Evolutionary conservation across 495 filamentous ascomycete genomes (phyloP).

Genomic region (Annulohypoxylon stygium): DNA sequence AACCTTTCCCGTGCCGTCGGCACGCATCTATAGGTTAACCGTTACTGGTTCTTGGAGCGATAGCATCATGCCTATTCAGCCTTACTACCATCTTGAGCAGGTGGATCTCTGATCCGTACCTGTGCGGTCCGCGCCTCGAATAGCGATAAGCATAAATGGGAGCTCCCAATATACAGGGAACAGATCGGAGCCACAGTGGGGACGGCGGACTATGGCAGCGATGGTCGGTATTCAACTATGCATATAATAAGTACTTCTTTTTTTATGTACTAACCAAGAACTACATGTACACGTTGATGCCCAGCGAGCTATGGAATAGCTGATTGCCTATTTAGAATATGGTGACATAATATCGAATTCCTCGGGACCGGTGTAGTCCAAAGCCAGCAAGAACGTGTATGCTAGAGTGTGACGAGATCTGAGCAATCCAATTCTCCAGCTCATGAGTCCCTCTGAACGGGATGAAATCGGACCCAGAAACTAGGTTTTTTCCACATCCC

Average conservation of each 20-base stretch:
- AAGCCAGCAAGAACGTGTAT: not conserved
- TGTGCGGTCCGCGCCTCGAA: not conserved
- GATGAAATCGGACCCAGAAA: slow-evolving; percentile 1
- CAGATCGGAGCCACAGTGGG: not conserved
- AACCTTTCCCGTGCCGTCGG: not conserved
- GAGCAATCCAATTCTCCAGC: not conserved
- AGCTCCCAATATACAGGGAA: not conserved
- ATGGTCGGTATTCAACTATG: not conserved
- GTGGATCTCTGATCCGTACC: slow-evolving; percentile 7
- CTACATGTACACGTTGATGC: not conserved
- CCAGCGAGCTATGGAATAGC: not conserved
- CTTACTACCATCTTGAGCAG: not conserved
- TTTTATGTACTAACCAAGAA: not conserved
- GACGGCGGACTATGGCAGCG: not conserved
- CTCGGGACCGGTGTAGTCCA: not conserved
- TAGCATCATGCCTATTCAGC: not conserved
- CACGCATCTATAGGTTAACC: not conserved
- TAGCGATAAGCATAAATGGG: not conserved
- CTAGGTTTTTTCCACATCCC: slow-evolving; percentile 39
- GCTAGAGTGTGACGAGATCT: no score
- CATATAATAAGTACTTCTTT: not conserved
- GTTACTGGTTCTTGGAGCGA: not conserved
- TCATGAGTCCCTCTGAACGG: not conserved
- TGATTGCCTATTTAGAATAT: not conserved
- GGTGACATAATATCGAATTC: not conserved